phyloP scores from a whole-genome alignment of 305 asterid species.

The Fraxinus floribunda region DNA sequence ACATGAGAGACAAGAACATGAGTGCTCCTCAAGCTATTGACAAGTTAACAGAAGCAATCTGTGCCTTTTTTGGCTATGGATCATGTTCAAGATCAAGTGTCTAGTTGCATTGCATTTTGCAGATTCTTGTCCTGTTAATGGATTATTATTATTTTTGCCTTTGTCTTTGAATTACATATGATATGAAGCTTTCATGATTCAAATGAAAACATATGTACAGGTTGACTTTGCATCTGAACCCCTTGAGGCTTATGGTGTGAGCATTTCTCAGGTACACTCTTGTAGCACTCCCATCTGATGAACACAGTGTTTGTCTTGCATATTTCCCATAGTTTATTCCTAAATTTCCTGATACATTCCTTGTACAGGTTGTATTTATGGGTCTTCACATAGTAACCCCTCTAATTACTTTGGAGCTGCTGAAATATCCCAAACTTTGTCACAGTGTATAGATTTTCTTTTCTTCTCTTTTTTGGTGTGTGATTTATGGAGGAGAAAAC shows the following conservation, averaged over 20 bases:
- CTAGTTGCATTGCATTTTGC: neutral
- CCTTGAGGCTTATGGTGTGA: conserved; percentile 68
- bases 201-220: conserved; percentile 38
- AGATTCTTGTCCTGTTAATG: neutral
- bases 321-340: neutral
- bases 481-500: conserved; percentile 2
- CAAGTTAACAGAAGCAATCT: neutral
- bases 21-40: neutral
- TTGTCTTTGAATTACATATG: conserved; percentile 1
- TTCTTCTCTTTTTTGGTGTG: conserved; percentile 10
- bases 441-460: conserved; percentile 55
- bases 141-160: neutral
- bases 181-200: conserved; percentile 22
- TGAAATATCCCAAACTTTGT: conserved; percentile 94
- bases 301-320: neutral
- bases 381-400: conserved; percentile 93
- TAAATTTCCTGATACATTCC: conserved; percentile 15
- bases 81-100: neutral
- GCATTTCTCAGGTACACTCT: conserved; percentile 70
- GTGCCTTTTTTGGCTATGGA: neutral
- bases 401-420: conserved; percentile 72
- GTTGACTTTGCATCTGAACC: conserved; percentile 88
- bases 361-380: conserved; percentile 73
- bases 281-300: neutral
- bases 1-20: neutral